These are phyloP conservation scores for Colletotrichum sp. DNA, from an alignment of 2,329 filamentous ascomycete genomes.

Conservation along the genomic window DNA sequence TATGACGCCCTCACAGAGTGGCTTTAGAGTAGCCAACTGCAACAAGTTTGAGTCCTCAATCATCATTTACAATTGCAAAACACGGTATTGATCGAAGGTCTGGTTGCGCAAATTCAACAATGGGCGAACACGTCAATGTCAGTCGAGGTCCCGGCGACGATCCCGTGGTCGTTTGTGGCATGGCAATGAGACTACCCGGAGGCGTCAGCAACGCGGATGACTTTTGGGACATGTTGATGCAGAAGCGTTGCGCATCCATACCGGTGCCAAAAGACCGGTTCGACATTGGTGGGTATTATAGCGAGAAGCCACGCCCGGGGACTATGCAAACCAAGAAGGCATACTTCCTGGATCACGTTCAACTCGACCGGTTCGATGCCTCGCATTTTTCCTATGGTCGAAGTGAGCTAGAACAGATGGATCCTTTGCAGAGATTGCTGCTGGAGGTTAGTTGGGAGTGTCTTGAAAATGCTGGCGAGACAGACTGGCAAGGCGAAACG, in stretches of 20 bases:
- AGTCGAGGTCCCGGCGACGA: not conserved
- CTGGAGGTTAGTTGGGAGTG: conserved; percentile 35
- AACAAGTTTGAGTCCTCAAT: not conserved
- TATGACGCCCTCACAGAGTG: not conserved
- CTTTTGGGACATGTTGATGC: not conserved
- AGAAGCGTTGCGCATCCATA: not conserved
- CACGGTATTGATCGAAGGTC: not conserved
- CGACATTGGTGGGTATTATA: not conserved
- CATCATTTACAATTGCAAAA: not conserved
- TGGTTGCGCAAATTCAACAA: not conserved
- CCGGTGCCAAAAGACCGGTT: not conserved
- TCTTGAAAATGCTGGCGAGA: conserved; percentile 31
- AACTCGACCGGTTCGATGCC: not conserved
- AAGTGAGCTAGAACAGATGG: conserved; percentile 13
- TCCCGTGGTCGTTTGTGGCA: not conserved
- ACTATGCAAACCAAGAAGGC: not conserved
- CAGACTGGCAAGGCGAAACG: conserved; percentile 26
- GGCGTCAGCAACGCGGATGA: not conserved
- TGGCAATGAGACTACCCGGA: conserved; percentile 1
- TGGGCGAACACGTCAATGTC: not conserved
- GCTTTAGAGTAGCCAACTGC: not conserved
- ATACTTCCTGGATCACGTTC: not conserved
- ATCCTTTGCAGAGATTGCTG: conserved; percentile 34
- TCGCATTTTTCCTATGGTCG: not conserved
- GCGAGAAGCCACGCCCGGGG: not conserved